These are phyloP conservation scores for Adansonia madagascariensis DNA, from an alignment of 441 rosid species.

Conservation along the genomic window DNA sequence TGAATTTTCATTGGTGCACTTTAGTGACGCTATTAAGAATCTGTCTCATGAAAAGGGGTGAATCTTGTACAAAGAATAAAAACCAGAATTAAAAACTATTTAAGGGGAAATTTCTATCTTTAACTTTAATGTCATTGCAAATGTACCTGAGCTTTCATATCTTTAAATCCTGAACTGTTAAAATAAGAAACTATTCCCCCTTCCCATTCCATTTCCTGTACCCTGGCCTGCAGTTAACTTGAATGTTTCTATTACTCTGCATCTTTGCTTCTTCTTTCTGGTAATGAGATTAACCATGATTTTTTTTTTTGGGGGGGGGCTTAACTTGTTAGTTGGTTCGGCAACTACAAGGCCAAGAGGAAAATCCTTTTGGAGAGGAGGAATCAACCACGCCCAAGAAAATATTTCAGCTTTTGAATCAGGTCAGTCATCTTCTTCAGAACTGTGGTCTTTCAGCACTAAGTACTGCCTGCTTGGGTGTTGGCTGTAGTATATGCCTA, in stretches of 20 bases:
- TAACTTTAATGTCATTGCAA: background rate
- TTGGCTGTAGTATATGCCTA: background rate
- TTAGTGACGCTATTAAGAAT: background rate
- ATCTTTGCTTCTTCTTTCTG: background rate
- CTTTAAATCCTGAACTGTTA: background rate
- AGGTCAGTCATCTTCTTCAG: slow-evolving; percentile 49
- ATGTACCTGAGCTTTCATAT: background rate
- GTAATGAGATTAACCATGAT: background rate
- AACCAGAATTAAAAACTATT: background rate
- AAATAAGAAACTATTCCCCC: background rate
- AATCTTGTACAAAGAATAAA: background rate
- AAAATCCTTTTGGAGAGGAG: slow-evolving; percentile 96
- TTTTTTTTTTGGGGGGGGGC: background rate
- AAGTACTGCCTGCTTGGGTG: background rate
- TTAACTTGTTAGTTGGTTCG: slow-evolving; percentile 56
- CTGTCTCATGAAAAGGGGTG: background rate
- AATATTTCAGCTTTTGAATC: slow-evolving; percentile 84
- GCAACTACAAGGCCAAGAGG: slow-evolving; percentile 80
- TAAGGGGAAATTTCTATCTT: background rate
- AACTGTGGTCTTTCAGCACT: background rate
- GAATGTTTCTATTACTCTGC: background rate
- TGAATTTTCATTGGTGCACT: background rate
- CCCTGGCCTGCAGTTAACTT: background rate
- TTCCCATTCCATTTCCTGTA: background rate
- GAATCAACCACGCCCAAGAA: slow-evolving; percentile 71